phyloP scores from a whole-genome alignment of 2,329 filamentous ascomycete genomes.

The Xylariaceae sp. region DNA sequence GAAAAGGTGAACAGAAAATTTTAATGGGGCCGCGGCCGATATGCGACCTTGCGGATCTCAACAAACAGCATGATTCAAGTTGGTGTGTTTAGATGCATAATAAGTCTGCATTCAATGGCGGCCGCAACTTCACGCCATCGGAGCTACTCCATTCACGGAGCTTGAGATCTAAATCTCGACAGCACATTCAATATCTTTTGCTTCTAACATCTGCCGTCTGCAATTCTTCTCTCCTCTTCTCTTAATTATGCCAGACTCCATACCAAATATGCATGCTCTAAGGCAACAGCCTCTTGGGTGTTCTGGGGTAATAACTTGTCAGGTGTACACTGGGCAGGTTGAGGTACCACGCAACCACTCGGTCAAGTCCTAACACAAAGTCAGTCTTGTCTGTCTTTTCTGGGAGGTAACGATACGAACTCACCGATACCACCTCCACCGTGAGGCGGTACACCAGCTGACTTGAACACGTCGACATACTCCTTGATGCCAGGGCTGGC shows the following conservation, averaged over 20 bases:
- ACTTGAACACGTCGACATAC: constrained; percentile 77
- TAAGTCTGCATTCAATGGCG: neutral
- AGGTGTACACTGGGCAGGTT: constrained; percentile 57
- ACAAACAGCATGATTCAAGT: no score
- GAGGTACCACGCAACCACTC: constrained; percentile 68
- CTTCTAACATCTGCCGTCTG: no score
- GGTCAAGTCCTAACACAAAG: no score
- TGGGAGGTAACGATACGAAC: no score
- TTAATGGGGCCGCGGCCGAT: constrained; percentile 36
- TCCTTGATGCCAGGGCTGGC: constrained; percentile 73
- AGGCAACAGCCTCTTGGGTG: constrained; percentile 55
- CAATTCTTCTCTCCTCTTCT: neutral
- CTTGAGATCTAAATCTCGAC: neutral
- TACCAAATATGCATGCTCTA: constrained; percentile 23
- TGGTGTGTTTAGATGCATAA: neutral
- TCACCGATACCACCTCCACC: constrained; percentile 85
- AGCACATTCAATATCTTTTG: neutral
- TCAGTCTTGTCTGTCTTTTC: no score
- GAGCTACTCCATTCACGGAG: neutral
- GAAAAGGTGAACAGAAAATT: constrained; percentile 43
- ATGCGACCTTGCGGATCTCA: constrained; percentile 10
- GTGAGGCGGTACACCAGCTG: constrained; percentile 83
- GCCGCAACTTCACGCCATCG: neutral
- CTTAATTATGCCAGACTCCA: neutral
- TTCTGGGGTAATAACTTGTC: constrained; percentile 55